These are phyloP conservation scores for Coemansia sp. DNA, from an alignment of 192 early-diverging fungal species.

Conservation along the genomic window DNA sequence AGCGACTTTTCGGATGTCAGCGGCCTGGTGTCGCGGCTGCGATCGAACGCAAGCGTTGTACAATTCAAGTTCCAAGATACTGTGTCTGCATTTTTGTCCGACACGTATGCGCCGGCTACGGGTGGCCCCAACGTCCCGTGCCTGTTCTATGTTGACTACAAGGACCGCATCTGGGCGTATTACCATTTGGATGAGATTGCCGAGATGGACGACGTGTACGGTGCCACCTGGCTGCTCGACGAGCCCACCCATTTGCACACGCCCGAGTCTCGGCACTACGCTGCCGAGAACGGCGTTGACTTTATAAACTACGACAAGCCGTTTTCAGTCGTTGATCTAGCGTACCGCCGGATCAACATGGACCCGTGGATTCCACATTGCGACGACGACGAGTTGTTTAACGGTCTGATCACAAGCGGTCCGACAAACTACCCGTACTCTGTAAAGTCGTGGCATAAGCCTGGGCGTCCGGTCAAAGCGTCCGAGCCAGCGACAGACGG, in stretches of 20 bases:
- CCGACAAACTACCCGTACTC: conserved; percentile 44
- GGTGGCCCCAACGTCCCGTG: conserved; percentile 56
- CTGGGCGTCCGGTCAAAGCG: not conserved
- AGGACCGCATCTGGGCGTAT: conserved; percentile 55
- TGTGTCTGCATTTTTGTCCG: conserved; percentile 50
- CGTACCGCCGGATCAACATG: conserved; percentile 46
- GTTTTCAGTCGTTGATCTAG: conserved; percentile 48
- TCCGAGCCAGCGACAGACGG: conserved; percentile 7
- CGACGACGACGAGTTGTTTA: conserved; percentile 18
- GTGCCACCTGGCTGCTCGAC: conserved; percentile 46
- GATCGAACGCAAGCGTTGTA: conserved; percentile 47
- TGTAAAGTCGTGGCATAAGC: conserved; percentile 34
- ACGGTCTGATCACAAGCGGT: conserved; percentile 12
- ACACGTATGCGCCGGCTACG: conserved; percentile 50
- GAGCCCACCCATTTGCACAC: conserved; percentile 28
- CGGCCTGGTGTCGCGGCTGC: conserved; percentile 45
- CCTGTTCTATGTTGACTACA: conserved; percentile 55
- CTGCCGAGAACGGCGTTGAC: conserved; percentile 18
- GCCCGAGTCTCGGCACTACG: conserved; percentile 17
- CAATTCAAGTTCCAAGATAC: conserved; percentile 57
- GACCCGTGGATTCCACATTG: conserved; percentile 49
- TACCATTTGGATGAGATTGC: conserved; percentile 54
- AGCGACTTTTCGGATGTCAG: conserved; percentile 38
- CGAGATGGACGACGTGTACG: conserved; percentile 55
- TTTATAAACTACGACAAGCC: conserved; percentile 40